Evolutionary conservation across 768 basidiomycete species (phyloP).

Genomic region (Pleurotus sapidus): DNA sequence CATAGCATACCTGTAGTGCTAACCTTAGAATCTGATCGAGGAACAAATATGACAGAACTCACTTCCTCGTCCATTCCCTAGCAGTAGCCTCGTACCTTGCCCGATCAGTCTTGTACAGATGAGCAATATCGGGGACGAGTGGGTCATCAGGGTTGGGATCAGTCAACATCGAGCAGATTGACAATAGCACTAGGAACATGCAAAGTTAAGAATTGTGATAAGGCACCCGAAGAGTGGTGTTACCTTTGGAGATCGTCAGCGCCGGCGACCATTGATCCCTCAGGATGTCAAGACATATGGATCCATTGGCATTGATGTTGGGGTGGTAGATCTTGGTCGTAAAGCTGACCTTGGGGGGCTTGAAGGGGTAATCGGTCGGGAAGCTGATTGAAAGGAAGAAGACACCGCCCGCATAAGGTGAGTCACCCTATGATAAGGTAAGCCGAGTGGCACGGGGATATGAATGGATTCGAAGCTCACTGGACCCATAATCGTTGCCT

Average conservation of each 20-base stretch:
- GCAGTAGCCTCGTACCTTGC: slow-evolving; percentile 96
- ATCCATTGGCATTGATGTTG: slow-evolving; percentile 99
- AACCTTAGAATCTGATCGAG: slow-evolving; percentile 11
- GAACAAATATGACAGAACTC: slow-evolving; percentile 25
- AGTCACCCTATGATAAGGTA: slow-evolving; percentile 71
- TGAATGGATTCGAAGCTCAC: slow-evolving; percentile 47
- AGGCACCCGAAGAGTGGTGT: slow-evolving; percentile 14
- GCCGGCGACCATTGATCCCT: slow-evolving; percentile 99
- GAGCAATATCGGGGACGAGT: slow-evolving; percentile 96
- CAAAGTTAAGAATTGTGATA: slow-evolving; percentile 1
- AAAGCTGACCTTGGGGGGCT: slow-evolving; percentile 99
- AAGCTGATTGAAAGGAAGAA: slow-evolving; percentile 96
- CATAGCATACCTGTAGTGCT: slow-evolving; percentile 35
- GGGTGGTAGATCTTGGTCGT: slow-evolving; percentile 99
- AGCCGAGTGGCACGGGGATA: background rate
- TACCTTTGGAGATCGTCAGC: slow-evolving; percentile 98
- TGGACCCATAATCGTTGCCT: slow-evolving; percentile 99
- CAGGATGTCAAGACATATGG: slow-evolving; percentile 97
- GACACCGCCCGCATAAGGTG: slow-evolving; percentile 97
- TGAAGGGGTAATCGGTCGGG: slow-evolving; percentile 99
- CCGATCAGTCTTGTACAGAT: slow-evolving; percentile 99
- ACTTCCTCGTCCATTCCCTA: slow-evolving; percentile 99
- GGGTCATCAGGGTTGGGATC: slow-evolving; percentile 99
- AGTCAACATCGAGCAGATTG: slow-evolving; percentile 99
- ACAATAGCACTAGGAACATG: slow-evolving; percentile 70